A percentile compares a stretch with the other conserved stretches of the same genome.
Conservation (phyloP, 306 rosid species). For the Crotalaria pallida region DNA sequence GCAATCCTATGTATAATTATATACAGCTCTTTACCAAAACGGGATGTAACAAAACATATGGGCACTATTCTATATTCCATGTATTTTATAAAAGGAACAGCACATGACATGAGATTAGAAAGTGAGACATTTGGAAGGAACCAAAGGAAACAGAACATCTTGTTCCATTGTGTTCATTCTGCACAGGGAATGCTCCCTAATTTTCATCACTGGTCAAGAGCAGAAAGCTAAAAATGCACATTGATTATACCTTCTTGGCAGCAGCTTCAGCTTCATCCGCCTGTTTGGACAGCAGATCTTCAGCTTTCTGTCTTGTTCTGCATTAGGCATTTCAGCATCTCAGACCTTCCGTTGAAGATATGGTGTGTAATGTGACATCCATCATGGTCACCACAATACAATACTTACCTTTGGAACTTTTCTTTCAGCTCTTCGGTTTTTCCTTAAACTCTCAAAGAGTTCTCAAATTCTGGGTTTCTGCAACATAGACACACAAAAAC, state of each 20-base stretch:
- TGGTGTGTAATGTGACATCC: background rate
- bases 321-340: conserved; percentile 84
- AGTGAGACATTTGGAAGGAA: no score
- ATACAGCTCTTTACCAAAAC: background rate
- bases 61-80: no score
- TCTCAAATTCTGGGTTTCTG: conserved; percentile 69
- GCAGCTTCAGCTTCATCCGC: conserved; percentile 83
- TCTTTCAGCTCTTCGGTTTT: conserved; percentile 73
- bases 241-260: conserved; percentile 68
- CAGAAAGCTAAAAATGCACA: background rate
- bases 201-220: background rate
- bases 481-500: background rate
- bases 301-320: conserved; percentile 96
- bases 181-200: background rate
- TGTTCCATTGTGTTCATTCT: no score
- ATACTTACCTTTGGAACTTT: conserved; percentile 40
- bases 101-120: no score
- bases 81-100: no score
- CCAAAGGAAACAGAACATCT: no score
- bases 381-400: conserved; percentile 16
- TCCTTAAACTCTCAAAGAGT: conserved; percentile 70
- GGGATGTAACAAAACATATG: no score
- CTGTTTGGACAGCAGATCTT: conserved; percentile 70
- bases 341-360: conserved; percentile 70
- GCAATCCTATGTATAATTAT: background rate